Conservation (phyloP, 192 early-diverging fungal genomes). For the Mortierella hygrophila region DNA sequence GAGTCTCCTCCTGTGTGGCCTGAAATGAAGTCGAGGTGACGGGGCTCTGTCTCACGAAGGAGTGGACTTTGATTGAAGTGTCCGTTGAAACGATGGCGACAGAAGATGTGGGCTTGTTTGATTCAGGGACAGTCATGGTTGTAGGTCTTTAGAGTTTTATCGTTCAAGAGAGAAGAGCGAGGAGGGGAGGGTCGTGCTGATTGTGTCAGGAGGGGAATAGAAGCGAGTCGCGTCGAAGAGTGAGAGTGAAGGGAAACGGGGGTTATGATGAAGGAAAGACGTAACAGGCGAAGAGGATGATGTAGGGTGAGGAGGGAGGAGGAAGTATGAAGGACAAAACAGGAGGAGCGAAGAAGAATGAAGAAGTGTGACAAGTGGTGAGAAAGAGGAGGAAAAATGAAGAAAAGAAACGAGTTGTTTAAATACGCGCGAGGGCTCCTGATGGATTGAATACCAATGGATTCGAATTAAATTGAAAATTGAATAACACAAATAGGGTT, state of each 20-base stretch:
- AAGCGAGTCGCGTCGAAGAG: not conserved
- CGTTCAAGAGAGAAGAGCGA: not conserved
- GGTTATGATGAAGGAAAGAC: not conserved
- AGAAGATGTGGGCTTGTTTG: slow-evolving; percentile 16
- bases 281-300: not conserved
- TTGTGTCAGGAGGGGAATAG: not conserved
- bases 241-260: not conserved
- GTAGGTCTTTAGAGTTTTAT: not conserved
- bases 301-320: not conserved
- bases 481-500: not conserved
- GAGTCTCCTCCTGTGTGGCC: slow-evolving; percentile 30
- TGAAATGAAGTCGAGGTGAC: slow-evolving; percentile 31
- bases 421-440: not conserved
- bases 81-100: slow-evolving; percentile 16
- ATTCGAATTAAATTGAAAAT: too few species aligned
- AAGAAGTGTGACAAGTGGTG: not conserved
- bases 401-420: not conserved
- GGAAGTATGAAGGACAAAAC: not conserved
- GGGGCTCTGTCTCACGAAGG: slow-evolving; percentile 33
- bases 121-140: slow-evolving; percentile 44
- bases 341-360: not conserved
- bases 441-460: not conserved
- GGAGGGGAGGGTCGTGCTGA: not conserved
- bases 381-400: not conserved
- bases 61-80: slow-evolving; percentile 36